Conservation (phyloP, 2,329 filamentous ascomycete genomes). For the Phaeosphaeria sp. region DNA sequence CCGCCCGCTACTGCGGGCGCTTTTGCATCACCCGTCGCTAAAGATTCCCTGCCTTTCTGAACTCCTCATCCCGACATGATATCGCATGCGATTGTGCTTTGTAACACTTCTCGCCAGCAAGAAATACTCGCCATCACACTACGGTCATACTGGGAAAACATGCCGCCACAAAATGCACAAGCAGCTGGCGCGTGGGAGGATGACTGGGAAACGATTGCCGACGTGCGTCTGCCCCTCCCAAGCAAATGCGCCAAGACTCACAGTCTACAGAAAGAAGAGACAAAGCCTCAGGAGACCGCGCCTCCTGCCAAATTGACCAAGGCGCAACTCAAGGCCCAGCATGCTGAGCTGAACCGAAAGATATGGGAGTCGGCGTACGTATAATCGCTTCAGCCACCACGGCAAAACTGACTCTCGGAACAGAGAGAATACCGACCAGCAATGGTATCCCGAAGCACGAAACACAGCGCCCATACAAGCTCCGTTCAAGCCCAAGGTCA, state of each 20-base stretch:
- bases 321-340: conserved; percentile 78
- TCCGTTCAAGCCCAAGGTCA: conserved; percentile 82
- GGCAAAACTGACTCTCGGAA: conserved; percentile 19
- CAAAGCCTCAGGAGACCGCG: conserved; percentile 47
- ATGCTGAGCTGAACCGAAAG: conserved; percentile 82
- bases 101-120: not conserved
- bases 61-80: not conserved
- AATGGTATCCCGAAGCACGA: conserved; percentile 75
- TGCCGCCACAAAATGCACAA: conserved; percentile 50
- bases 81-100: not conserved
- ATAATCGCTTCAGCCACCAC: not conserved
- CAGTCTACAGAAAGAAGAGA: conserved; percentile 43
- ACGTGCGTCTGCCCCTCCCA: conserved; percentile 56
- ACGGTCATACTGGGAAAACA: conserved; percentile 42
- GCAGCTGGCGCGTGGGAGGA: conserved; percentile 79
- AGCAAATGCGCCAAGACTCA: conserved; percentile 22
- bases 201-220: conserved; percentile 84
- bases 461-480: conserved; percentile 69
- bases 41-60: conserved; percentile 2
- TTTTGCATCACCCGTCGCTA: conserved; percentile 5
- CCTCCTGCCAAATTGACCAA: conserved; percentile 66
- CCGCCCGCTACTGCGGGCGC: conserved; percentile 3
- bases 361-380: conserved; percentile 88
- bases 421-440: conserved; percentile 76
- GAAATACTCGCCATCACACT: not conserved